Base-by-base conservation (phyloP, 1,284 basidiomycete genomes). In the Irpex lacteus region DNA sequence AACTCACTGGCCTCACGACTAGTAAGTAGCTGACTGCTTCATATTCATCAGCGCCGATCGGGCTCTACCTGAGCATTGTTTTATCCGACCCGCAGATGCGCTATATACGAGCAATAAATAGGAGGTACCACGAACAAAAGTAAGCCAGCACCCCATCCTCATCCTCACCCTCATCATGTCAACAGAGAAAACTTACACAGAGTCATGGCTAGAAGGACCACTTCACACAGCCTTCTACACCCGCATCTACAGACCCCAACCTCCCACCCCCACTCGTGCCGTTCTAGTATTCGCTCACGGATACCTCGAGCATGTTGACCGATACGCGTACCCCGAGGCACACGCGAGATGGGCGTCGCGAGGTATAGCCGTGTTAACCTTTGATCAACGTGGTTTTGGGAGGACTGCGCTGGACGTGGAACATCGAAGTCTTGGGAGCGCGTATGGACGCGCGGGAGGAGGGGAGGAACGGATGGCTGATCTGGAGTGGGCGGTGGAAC, bases 361-460 rank as follows among this genome's bases (percentile, higher is more conserved):
- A 21, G 87, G 84, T 0, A 81, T 94, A 65, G 82, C 83, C 18
- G 80, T 94, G 26, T 88, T 93, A 65, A 81, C 91, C 0, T 93
- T 85, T 71, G 95, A 96, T 79, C 90, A 92, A 77, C 86, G 95
- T 58, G 95, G 95, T 0, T 95, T 90, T 72, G 95, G 95, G 2
- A 78, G 83, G 55, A 96, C 94, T 0, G 89, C 87, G 1, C 78
- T 82, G 59, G 90, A 91, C 68, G 21, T 59, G 7, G 76, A 78
- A 59, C 77, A 81, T 49, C 72, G 74, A 61, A 77, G 73, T 73
- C 81, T 79, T 62, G 72, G 72, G 53, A 83, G 82, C 60, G 66
- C 78, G n/a, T 90, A 86, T 71, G 90, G 81, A 3, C 86, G 85
- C 77, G 62, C 64, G 5, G 61, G 52, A 18, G 38, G 38, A 11